Evolutionary conservation across 345 rosid genomes (phyloP), one percentile per base, ranked within the genome.

Genomic region (Hibiscus tridactylites): DNA sequence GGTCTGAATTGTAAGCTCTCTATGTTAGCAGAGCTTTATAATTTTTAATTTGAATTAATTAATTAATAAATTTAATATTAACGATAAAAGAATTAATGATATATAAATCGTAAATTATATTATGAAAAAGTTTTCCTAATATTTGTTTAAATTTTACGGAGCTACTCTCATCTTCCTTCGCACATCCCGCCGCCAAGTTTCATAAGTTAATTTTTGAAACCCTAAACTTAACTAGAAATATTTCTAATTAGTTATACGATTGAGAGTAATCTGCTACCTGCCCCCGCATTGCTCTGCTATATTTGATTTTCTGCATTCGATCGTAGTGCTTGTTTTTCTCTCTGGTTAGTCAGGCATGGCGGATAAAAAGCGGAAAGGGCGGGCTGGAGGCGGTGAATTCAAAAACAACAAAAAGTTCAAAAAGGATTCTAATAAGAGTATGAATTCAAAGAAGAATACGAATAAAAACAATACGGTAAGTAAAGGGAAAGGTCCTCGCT

Each of bases 401-500:
- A 57, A 33, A 52, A 24, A 16, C 50, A 56, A 37, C 35, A 56
- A 70, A 21, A 21, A 21, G 50, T 54, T 56, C 19, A 57, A 37
- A 57, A 70, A 17, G 31, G 3, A 37, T 13, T 54, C 47, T 31
- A 31, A 31, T 3, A 31, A 2, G 35, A 31, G 2, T 31, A 31
- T 2, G 0, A 56, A 37, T 31, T 31, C 35, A 31, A 46, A 65
- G 70, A 47, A 47, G 1, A 66, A 7, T 37, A 66, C 46, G 37
- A 15, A 44, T 9, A 68, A 44, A 26, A 67, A 61, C 37, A 46
- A 50, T 2, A 71, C 61, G 61, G 77, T 52, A 71, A 81, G 49
- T 73, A 83, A 72, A 78, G 75, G 76, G 66, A 78, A 77, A 33
- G 98, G 97, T 1, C 99, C 97, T 68, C 92, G 85, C 58, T 85